Evolutionary conservation across 495 filamentous ascomycete genomes (phyloP), one percentile per base, ranked within the genome.

Genomic region (Penicillium mononematosum): DNA sequence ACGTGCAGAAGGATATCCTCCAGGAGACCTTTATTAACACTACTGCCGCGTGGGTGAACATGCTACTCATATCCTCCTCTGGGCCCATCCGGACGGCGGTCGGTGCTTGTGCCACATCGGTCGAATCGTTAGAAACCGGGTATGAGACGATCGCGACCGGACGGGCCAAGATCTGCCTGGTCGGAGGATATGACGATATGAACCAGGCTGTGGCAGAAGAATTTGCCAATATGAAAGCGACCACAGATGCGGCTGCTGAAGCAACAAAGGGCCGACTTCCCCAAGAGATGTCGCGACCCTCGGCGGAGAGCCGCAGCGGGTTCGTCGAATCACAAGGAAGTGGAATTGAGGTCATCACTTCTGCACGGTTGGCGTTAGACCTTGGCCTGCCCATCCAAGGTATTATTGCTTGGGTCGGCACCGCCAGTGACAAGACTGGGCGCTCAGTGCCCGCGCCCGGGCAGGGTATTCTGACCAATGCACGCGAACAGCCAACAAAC

Each of bases 11-110:
- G 71, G 92, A 97, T 66, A 94, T 97, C 64, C 80, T 97, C 16
- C 92, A 97, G 66, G 92, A 97, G 70, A 96, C 92, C 2, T 96
- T 96, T 80, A 95, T 96, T 80, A 97, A 97, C 74, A 96, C 92
- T 17, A 96, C 96, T 90, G 84, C 87, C 56, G 92, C 92, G 5
- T 97, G 92, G 92, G 91, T 96, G 50, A 97, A 97, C 76, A 96
- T 97, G 92, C 73, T 97, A 62, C 76, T 97, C 31, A 73, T 97
- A 47, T 96, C 92, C 11, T 95, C 92, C 7, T 94, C 93, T 31
- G 92, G 92, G 55, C 92, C 92, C 14, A 96, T 97, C 80, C 95
- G 96, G 79, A 95, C 93, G 0, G 92, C 92, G 9, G 90, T 95
- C 49, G 92, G 92, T 71, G 91, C 92, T 53, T 97, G 92, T 75